Evolutionary conservation across 129 eudicot species (phyloP).

Genomic region (carrot (Daucus carota)): DNA sequence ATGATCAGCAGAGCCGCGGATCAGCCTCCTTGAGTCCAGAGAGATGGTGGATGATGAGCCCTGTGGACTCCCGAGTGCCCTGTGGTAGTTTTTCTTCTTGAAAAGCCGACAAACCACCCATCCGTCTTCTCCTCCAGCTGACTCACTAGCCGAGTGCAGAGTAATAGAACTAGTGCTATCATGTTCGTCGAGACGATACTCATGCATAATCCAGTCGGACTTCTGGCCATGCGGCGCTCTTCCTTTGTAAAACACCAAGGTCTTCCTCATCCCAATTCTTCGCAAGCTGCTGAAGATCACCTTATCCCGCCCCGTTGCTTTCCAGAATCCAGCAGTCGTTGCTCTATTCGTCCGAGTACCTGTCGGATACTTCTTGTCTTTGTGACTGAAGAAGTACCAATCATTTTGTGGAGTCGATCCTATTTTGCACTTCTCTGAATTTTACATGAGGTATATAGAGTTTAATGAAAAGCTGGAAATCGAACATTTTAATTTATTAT

Average conservation of each 20-base stretch:
- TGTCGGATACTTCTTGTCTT: slow-evolving; percentile 82
- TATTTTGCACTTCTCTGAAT: slow-evolving; percentile 52
- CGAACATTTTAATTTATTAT: not conserved
- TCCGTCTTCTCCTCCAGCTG: slow-evolving; percentile 50
- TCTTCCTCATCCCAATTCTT: slow-evolving; percentile 83
- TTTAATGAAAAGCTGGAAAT: not conserved
- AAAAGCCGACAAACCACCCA: slow-evolving; percentile 82
- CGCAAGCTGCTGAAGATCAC: slow-evolving; percentile 44
- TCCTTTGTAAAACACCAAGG: slow-evolving; percentile 77
- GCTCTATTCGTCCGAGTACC: slow-evolving; percentile 88
- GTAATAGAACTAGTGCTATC: slow-evolving; percentile 18
- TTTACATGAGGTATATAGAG: not conserved
- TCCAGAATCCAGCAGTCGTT: slow-evolving; percentile 81
- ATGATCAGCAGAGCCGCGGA: not conserved
- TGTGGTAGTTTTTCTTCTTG: slow-evolving; percentile 65
- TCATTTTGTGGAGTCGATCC: slow-evolving; percentile 76
- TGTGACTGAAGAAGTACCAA: slow-evolving; percentile 87
- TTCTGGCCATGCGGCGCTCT: slow-evolving; percentile 88
- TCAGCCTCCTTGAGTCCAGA: slow-evolving; percentile 9
- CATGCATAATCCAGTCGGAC: slow-evolving; percentile 89
- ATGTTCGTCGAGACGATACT: slow-evolving; percentile 57
- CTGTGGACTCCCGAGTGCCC: slow-evolving; percentile 28
- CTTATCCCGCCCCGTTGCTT: slow-evolving; percentile 86
- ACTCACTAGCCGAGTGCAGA: not conserved
- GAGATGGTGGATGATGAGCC: slow-evolving; percentile 15